phyloP scores from a whole-genome alignment of 2,329 filamentous ascomycete species.

The Dactylellina parvicollis region DNA sequence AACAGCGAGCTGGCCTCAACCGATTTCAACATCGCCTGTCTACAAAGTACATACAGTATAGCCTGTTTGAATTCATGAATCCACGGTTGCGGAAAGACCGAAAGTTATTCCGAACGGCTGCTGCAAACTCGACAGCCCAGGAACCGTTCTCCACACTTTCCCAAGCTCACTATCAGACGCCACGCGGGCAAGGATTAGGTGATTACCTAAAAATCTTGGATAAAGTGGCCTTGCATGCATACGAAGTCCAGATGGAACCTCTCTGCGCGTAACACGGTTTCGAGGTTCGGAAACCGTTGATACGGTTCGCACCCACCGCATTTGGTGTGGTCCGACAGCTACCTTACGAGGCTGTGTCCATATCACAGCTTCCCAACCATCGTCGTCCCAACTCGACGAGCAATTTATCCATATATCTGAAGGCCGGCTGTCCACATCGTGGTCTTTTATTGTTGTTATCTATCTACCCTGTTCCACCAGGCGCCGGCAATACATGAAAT shows the following conservation, averaged over 20 bases:
- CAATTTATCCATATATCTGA: too few species aligned
- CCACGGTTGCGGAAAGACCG: conserved; percentile 33
- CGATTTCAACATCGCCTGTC: conserved; percentile 7
- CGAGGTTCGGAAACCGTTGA: conserved; percentile 7
- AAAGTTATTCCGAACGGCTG: conserved; percentile 50
- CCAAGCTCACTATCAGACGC: conserved; percentile 26
- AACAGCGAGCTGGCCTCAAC: not conserved
- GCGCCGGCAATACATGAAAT: not conserved
- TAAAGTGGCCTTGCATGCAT: conserved; percentile 8
- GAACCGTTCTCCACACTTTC: conserved; percentile 15
- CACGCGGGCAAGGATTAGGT: conserved; percentile 9
- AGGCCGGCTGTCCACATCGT: not conserved
- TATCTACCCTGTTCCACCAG: not conserved
- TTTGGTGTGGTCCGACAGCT: not conserved
- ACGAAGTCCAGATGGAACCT: too few species aligned
- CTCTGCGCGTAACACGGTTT: too few species aligned
- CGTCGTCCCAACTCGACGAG: not conserved
- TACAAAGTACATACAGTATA: too few species aligned
- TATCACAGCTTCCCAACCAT: conserved; percentile 1
- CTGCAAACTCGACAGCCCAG: not conserved
- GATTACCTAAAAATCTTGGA: conserved; percentile 8
- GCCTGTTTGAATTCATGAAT: not conserved
- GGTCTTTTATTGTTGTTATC: not conserved
- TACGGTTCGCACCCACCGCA: conserved; percentile 13
- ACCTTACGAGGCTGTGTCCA: conserved; percentile 21